Base-by-base conservation (phyloP, 257 asterid genomes). In the Fraxinus cuspidata region DNA sequence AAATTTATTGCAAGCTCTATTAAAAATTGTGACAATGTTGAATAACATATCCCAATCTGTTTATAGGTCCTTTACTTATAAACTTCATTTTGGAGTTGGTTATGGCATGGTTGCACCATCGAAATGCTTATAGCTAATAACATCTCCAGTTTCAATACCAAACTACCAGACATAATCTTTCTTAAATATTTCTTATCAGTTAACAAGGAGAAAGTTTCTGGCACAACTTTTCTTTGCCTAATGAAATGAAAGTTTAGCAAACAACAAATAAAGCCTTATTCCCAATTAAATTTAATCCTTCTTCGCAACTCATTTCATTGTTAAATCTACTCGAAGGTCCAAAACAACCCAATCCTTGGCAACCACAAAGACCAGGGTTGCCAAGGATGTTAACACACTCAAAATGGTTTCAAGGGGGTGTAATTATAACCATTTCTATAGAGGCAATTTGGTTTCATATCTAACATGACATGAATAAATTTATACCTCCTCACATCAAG, bases 401-500 rank as follows among this genome's bases (percentile, higher is more conserved):
- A 63, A 63, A 25, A 21, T 7, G 16, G 15, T 63, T 21, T 21
- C 34, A 23, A 12, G n/a, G 7, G 68, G 12, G 47, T 40, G 13
- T 63, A 29, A 15, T 8, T 23, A 60, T 56, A 60, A 60, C 27
- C 2, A 63, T 63, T 63, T 63, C 68, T 63, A 2, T 11, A 3
- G 5, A 9, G 18, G 32, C 34, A 63, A 25, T 63, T 21, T 63
- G 68, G 27, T 63, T 63, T 63, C 16, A 11, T 10, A 63, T 21
- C 32, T 25, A 9, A 23, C 7, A 21, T 21, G 23, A 25, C 16
- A 25, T 25, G 60, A 40, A 27, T 77, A 73, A 34, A 72, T 77
- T 58, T 64, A 67, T 88, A 96, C 99, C 99, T 96, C 86, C 99
- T 89, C 83, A 96, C 97, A 77, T 96, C 99, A 84, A 96, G 98